Evolutionary conservation across 805 yeast genomes (phyloP), one percentile per base, ranked within the genome.

Genomic region (Yamadazyma olivae): DNA sequence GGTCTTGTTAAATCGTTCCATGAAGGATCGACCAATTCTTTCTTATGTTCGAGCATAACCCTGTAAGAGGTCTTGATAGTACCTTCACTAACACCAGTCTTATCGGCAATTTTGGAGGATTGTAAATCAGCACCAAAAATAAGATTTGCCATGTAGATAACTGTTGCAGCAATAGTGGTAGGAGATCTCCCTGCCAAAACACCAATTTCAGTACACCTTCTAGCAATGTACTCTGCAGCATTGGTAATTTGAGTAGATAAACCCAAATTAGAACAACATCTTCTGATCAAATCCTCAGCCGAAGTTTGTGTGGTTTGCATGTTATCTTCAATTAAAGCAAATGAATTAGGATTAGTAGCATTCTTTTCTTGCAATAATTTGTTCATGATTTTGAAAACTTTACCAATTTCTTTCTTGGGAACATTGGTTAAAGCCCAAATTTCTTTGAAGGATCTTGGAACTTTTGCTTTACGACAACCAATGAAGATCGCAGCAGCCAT

Each of bases 151-250:
- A 93, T 82, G 63, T 91, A 93, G 32, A 93, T 91, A 4, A 93
- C 95, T 1, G 97, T 95, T 6, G 98, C 98, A 0, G 98, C 97
- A 54, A 93, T 88, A 24, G 99, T 91, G 36, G 90, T 90, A 19
- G 99, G 99, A 3, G 96, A 86, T 48, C 96, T 77, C 51, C 99
- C 98, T 13, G 95, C 97, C 53, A 93, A 71, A 25, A 91, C 95
- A 38, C 97, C 96, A 43, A 83, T 82, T 44, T 86, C 95, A 54
- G 87, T 85, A 53, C 95, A 88, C 46, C 83, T 75, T 55, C 88
- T 79, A 2, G 97, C 96, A 48, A 93, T 88, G 51, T 83, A 77
- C 60, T 91, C 97, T 2, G 98, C 95, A 7, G 95, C 91, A 44
- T 88, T 86, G 15, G 96, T 82, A 30, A 90, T 82, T 60, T 80